Base-by-base conservation (phyloP, 495 filamentous ascomycete genomes). In the Xylaria bambusicola region DNA sequence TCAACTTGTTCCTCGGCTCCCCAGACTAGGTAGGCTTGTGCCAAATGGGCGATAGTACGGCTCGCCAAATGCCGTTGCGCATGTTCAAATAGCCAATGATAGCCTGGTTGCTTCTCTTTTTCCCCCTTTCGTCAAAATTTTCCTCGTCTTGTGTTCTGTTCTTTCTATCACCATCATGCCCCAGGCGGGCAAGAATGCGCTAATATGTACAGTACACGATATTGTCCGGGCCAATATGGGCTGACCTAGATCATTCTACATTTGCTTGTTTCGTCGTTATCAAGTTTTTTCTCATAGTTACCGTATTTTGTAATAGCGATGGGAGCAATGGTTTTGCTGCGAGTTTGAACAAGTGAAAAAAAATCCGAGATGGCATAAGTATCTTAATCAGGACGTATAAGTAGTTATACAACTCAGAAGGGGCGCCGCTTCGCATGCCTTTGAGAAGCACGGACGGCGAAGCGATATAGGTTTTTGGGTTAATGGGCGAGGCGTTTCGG, bases 21-120 rank as follows among this genome's bases (percentile, higher is more conserved):
- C 35, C n/a, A 12, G 49, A n/a, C n/a, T 56, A 56, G 26, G 54
- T 26, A 56, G 54, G 49, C 33, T 38, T 49, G 45, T 41, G 42
- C 45, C 36, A 33, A 41, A 47, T 31, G 13, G 26, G 55, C 9
- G 45, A 49, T 20, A 41, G 55, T 35, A 41, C 8, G n/a, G 29
- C 27, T 5, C 21, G 13, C 33, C 12, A 36, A 41, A 26, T n/a
- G 20, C 20, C 33, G 47, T 10, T 21, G 29, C 15, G 21, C 9
- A 21, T n/a, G 29, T 51, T 24, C 6, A 2, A 29, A 6, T 21
- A 36, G 21, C 48, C 48, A 51, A 51, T 51, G 12, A 3, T 13
- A 38, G 13, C 13, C 15, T 38, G 6, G 7, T 36, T 26, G n/a
- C 47, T 35, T 36, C 12, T 20, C 27, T 3, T 9, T 36, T 18